These are phyloP conservation scores for Metarhizium guizhouense DNA, from an alignment of 2,329 filamentous ascomycete genomes.

Conservation along the genomic window DNA sequence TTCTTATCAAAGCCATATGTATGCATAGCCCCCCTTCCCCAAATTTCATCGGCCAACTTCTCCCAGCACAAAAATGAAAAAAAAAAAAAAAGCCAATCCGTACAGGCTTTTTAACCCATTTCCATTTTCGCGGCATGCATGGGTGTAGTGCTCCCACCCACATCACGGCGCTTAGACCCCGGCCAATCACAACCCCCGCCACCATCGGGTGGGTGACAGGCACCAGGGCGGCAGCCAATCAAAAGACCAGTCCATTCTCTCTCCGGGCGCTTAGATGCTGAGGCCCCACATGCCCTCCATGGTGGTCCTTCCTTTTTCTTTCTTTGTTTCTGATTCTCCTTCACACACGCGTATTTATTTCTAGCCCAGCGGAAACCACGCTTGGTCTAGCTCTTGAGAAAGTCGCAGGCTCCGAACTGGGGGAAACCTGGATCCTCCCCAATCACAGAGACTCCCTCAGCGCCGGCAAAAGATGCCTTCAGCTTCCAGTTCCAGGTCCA, in stretches of 20 bases:
- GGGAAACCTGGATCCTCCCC: constrained; percentile 14
- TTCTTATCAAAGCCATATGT: background rate
- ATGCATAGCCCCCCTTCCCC: background rate
- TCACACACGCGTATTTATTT: background rate
- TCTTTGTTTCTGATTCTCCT: background rate
- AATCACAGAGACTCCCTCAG: background rate
- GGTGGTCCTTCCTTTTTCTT: background rate
- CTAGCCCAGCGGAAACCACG: background rate
- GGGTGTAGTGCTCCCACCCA: constrained; percentile 11
- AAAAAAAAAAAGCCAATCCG: background rate
- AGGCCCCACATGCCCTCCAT: constrained; percentile 1
- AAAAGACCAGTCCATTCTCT: constrained; percentile 6
- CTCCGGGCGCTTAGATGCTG: constrained; percentile 24
- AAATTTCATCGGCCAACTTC: background rate
- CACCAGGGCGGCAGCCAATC: constrained; percentile 19
- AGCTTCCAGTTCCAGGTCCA: background rate
- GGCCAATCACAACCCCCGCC: constrained; percentile 22
- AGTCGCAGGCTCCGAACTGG: constrained; percentile 11
- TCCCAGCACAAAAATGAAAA: background rate
- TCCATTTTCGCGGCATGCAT: background rate
- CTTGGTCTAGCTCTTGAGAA: background rate
- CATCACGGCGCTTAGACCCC: constrained; percentile 23
- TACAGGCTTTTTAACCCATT: background rate
- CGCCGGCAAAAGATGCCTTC: background rate
- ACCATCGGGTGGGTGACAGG: constrained; percentile 22